Percentiles rank a stretch among this genome's conserved stretches.
Conservation (phyloP, 257 asterid species). For the Echium plantagineum region DNA sequence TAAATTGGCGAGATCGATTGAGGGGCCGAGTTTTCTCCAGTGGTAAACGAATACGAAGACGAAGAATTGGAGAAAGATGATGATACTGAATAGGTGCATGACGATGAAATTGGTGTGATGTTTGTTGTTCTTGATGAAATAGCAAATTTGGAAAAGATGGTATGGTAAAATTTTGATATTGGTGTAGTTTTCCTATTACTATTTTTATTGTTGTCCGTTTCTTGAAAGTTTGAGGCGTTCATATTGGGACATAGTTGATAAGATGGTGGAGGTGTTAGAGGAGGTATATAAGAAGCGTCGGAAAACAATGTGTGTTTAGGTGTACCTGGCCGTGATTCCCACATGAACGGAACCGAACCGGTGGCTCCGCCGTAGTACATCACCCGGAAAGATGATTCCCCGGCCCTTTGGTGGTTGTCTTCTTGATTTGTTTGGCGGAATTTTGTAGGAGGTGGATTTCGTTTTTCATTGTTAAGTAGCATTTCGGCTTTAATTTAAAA, state of each 20-base stretch:
- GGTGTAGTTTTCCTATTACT: background rate
- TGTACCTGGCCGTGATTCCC: constrained; percentile 72
- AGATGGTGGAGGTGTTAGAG: constrained; percentile 6
- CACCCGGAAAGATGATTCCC: constrained; percentile 41
- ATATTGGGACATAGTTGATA: background rate
- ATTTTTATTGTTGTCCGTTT: background rate
- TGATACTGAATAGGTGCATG: background rate
- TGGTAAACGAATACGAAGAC: background rate
- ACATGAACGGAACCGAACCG: constrained; percentile 44
- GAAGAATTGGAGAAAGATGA: constrained; percentile 1
- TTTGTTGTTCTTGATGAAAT: background rate
- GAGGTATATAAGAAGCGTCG: constrained; percentile 3
- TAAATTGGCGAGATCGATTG: constrained; percentile 1
- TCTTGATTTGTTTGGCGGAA: background rate
- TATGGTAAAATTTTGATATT: background rate
- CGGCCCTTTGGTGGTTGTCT: constrained; percentile 5
- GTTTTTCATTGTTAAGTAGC: background rate
- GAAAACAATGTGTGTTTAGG: constrained; percentile 32
- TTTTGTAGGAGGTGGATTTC: background rate
- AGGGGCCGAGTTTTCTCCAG: background rate
- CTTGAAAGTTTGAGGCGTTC: background rate
- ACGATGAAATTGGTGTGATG: background rate
- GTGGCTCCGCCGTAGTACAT: constrained; percentile 46
- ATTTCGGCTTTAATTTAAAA: background rate
- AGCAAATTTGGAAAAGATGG: background rate